Conservation (phyloP, 129 eudicot genomes). For the Arctium lappa region DNA sequence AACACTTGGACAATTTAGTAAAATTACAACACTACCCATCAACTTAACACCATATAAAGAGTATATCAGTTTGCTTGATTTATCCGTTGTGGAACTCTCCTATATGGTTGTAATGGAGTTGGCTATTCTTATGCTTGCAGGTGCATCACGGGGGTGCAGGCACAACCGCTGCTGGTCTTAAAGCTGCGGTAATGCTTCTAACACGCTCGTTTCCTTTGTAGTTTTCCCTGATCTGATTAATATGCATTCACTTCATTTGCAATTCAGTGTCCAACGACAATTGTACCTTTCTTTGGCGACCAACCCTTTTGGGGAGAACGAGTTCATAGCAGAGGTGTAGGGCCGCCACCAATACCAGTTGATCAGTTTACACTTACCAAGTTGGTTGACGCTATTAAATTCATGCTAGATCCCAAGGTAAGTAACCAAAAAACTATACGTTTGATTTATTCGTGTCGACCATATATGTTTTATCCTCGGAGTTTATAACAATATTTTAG, state of each 20-base stretch:
- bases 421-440: neutral
- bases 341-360: conserved; percentile 84
- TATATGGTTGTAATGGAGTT: neutral
- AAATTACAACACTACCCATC: neutral
- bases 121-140: conserved; percentile 33
- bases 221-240: neutral
- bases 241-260: conserved; percentile 2
- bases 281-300: conserved; percentile 97
- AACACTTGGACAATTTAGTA: neutral
- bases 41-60: neutral
- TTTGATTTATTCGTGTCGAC: neutral
- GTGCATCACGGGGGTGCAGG: conserved; percentile 99
- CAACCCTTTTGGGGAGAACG: conserved; percentile 99
- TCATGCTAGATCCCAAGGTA: conserved; percentile 90
- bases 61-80: neutral
- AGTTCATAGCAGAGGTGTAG: conserved; percentile 93
- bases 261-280: conserved; percentile 90
- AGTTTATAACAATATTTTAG: neutral
- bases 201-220: neutral
- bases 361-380: conserved; percentile 76
- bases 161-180: conserved; percentile 99
- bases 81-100: neutral
- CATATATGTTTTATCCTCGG: neutral
- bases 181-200: conserved; percentile 69
- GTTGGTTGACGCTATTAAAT: conserved; percentile 76